These are phyloP conservation scores for Alternaria consortialis DNA, from an alignment of 2,329 filamentous ascomycete species.

Conservation along the genomic window DNA sequence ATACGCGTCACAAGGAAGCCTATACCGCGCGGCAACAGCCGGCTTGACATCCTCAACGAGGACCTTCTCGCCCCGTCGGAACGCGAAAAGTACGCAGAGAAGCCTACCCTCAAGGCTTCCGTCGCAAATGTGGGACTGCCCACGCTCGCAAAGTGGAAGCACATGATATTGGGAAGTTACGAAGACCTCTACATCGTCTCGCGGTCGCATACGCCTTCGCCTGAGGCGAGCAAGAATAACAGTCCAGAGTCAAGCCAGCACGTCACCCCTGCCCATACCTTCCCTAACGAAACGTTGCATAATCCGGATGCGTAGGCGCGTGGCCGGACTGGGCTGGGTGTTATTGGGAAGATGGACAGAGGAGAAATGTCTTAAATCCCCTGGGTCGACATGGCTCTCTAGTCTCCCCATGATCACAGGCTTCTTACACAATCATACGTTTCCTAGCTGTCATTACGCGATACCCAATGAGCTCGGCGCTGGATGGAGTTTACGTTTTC, in stretches of 20 bases:
- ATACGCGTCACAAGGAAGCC: slow-evolving; percentile 58
- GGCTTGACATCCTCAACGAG: slow-evolving; percentile 57
- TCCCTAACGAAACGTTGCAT: slow-evolving; percentile 41
- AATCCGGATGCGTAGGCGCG: slow-evolving; percentile 20
- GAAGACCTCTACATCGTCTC: slow-evolving; percentile 61
- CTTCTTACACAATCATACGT: slow-evolving; percentile 17
- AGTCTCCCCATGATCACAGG: not conserved
- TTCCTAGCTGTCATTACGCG: slow-evolving; percentile 23
- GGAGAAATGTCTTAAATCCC: not conserved
- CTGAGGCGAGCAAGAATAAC: slow-evolving; percentile 49
- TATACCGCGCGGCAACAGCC: slow-evolving; percentile 57
- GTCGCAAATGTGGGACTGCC: slow-evolving; percentile 59
- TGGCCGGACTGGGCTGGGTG: not conserved
- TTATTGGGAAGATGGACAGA: not conserved
- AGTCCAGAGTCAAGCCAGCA: slow-evolving; percentile 52
- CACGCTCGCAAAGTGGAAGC: slow-evolving; percentile 56
- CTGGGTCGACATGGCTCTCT: not conserved
- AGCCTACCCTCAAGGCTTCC: slow-evolving; percentile 57
- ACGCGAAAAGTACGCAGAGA: slow-evolving; percentile 51
- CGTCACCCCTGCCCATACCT: slow-evolving; percentile 46
- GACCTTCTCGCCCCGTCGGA: slow-evolving; percentile 53
- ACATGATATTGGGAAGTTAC: slow-evolving; percentile 56
- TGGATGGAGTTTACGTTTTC: slow-evolving; percentile 7
- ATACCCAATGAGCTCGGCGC: slow-evolving; percentile 36
- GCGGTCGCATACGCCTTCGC: slow-evolving; percentile 48